These are phyloP conservation scores for Falciphora oryzae DNA, from an alignment of 2,329 filamentous ascomycete genomes.

Conservation along the genomic window DNA sequence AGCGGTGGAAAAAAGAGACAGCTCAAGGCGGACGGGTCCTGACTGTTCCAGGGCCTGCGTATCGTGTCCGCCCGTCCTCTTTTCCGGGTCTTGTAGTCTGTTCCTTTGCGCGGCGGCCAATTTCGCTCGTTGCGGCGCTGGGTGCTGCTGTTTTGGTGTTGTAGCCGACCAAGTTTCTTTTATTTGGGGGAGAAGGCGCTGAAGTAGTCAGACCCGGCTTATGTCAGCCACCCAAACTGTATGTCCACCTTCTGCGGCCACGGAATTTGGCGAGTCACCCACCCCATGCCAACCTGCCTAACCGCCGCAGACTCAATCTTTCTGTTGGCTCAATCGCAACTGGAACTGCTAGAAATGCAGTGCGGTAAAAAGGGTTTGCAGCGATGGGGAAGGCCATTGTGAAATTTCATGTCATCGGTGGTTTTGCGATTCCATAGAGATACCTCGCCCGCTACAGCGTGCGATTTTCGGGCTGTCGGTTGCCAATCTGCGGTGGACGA, in stretches of 20 bases:
- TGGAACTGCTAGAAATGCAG: too few species aligned
- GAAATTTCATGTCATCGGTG: too few species aligned
- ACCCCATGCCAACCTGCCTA: neutral
- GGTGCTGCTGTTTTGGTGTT: constrained; percentile 8
- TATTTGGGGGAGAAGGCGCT: constrained; percentile 7
- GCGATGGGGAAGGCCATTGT: too few species aligned
- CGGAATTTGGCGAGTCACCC: neutral
- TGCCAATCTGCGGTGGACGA: too few species aligned
- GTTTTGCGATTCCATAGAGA: too few species aligned
- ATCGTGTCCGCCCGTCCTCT: neutral
- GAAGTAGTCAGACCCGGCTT: constrained; percentile 7
- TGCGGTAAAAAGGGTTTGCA: too few species aligned
- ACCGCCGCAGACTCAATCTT: neutral
- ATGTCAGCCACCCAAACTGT: constrained; percentile 7
- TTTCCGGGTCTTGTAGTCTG: neutral
- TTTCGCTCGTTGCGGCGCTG: neutral
- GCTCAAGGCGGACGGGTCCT: neutral
- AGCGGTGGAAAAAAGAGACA: neutral
- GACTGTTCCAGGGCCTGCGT: neutral
- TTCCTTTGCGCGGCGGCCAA: neutral
- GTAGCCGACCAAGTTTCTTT: constrained; percentile 8
- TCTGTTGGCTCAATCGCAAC: neutral
- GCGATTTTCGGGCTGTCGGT: too few species aligned
- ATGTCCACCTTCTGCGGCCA: neutral
- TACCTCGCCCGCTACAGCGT: too few species aligned